Conservation (phyloP, 2,329 filamentous ascomycete genomes). For the Teratosphaeria viscida region DNA sequence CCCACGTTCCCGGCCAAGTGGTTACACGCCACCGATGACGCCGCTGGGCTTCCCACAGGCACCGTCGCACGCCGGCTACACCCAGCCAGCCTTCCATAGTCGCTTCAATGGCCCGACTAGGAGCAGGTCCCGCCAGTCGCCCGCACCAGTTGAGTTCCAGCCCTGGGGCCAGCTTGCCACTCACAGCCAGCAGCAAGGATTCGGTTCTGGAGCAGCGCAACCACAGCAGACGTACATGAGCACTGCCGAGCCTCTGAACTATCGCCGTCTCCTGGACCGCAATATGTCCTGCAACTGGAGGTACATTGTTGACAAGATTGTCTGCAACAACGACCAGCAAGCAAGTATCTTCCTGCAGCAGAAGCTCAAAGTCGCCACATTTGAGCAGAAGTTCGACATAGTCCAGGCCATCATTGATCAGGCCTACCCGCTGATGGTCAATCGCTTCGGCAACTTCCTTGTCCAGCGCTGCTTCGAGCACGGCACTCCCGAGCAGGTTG, state of each 20-base stretch:
- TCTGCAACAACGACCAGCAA: constrained; percentile 98
- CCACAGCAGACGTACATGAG: constrained; percentile 53
- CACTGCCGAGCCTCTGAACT: constrained; percentile 87
- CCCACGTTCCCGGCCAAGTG: constrained; percentile 4
- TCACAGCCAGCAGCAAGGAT: constrained; percentile 3
- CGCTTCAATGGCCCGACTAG: constrained; percentile 24
- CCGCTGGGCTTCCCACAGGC: constrained; percentile 15
- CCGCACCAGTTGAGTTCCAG: constrained; percentile 37
- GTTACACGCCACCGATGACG: constrained; percentile 20
- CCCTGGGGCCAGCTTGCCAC: constrained; percentile 15
- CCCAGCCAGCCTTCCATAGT: constrained; percentile 4
- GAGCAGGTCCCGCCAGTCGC: constrained; percentile 30
- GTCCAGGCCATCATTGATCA: constrained; percentile 92
- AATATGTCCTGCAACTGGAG: constrained; percentile 98
- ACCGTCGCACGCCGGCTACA: constrained; percentile 8
- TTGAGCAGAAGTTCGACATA: constrained; percentile 94
- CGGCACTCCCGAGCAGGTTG: constrained; percentile 84
- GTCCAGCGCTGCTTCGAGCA: constrained; percentile 99
- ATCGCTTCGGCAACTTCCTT: constrained; percentile 96
- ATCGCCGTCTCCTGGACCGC: constrained; percentile 85
- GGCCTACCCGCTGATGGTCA: constrained; percentile 93
- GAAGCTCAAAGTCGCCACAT: constrained; percentile 92
- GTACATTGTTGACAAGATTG: constrained; percentile 98
- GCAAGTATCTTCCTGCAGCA: constrained; percentile 98
- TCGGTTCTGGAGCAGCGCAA: background rate